Evolutionary conservation across 192 early-diverging fungal genomes (phyloP).

Genomic region (Coemansia sp.): DNA sequence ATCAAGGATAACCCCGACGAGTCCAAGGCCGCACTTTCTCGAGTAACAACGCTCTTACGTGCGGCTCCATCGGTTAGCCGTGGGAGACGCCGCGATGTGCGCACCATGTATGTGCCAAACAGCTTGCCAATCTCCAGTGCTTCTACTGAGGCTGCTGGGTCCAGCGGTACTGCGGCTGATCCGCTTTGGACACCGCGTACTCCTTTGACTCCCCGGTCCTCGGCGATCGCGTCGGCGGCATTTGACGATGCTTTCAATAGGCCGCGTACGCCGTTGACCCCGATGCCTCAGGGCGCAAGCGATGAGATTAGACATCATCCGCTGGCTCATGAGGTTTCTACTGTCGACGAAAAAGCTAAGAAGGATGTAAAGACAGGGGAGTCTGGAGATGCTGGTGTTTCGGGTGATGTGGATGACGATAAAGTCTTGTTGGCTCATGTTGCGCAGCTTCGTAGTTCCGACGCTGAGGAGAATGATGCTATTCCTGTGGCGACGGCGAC

Average conservation of each 20-base stretch:
- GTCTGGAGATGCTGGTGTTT: not conserved
- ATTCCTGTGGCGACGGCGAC: constrained; percentile 11
- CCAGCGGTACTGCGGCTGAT: too few species aligned
- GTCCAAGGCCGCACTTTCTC: constrained; percentile 35
- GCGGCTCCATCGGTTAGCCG: constrained; percentile 23
- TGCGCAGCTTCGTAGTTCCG: too few species aligned
- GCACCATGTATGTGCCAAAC: constrained; percentile 41
- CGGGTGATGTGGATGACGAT: not conserved
- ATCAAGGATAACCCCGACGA: constrained; percentile 50
- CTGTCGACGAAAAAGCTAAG: too few species aligned
- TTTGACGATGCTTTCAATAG: constrained; percentile 3
- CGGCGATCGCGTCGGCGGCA: too few species aligned
- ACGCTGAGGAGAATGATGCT: not conserved
- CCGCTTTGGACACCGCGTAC: too few species aligned
- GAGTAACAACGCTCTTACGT: constrained; percentile 40
- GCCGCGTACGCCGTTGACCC: not conserved
- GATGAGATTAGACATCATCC: too few species aligned
- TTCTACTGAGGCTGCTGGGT: not conserved
- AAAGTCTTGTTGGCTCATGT: constrained; percentile 4
- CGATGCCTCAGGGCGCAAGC: too few species aligned
- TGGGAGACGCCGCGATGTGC: constrained; percentile 39
- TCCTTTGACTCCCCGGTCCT: too few species aligned
- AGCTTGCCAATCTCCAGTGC: constrained; percentile 1
- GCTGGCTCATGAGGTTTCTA: too few species aligned
- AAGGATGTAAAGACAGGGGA: not conserved